Evolutionary conservation across 1,284 basidiomycete species (phyloP).

Genomic region (Pseudozyma sp.): DNA sequence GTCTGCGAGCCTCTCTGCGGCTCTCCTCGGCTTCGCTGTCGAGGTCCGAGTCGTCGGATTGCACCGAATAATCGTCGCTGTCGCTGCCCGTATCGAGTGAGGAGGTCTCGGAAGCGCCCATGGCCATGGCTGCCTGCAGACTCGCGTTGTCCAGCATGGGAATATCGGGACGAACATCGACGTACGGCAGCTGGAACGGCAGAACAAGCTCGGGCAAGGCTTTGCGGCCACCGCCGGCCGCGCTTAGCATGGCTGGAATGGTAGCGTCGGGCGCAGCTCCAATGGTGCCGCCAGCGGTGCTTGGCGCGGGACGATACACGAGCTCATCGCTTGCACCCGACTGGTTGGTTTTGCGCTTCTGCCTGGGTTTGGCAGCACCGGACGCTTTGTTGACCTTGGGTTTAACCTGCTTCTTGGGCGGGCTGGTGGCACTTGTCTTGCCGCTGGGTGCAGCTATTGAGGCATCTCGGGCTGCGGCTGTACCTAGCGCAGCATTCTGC

Average conservation of each 20-base stretch:
- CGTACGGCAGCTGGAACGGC: slow-evolving; percentile 48
- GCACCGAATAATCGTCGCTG: slow-evolving; percentile 50
- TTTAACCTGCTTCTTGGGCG: slow-evolving; percentile 25
- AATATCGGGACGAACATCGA: slow-evolving; percentile 35
- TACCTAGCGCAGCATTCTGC: slow-evolving; percentile 10
- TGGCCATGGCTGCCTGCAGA: slow-evolving; percentile 42
- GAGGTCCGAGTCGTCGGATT: slow-evolving; percentile 41
- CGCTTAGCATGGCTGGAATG: slow-evolving; percentile 41
- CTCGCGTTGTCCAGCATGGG: slow-evolving; percentile 54
- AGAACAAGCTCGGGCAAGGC: slow-evolving; percentile 57
- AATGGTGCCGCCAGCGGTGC: slow-evolving; percentile 58
- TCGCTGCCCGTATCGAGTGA: slow-evolving; percentile 44
- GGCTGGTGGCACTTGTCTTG: slow-evolving; percentile 5
- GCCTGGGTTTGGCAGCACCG: slow-evolving; percentile 43
- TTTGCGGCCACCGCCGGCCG: slow-evolving; percentile 56
- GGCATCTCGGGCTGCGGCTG: background rate
- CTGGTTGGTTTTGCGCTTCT: slow-evolving; percentile 43
- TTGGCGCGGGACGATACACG: slow-evolving; percentile 30
- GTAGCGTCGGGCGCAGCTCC: slow-evolving; percentile 43
- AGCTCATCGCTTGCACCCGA: slow-evolving; percentile 25
- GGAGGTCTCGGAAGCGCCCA: slow-evolving; percentile 46
- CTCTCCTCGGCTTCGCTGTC: slow-evolving; percentile 43
- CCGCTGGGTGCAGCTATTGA: background rate
- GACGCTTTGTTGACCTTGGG: slow-evolving; percentile 24
- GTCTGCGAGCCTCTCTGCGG: slow-evolving; percentile 35